Evolutionary conservation across 1,284 basidiomycete genomes (phyloP).

Genomic region (Cutaneotrichosporon sp.): DNA sequence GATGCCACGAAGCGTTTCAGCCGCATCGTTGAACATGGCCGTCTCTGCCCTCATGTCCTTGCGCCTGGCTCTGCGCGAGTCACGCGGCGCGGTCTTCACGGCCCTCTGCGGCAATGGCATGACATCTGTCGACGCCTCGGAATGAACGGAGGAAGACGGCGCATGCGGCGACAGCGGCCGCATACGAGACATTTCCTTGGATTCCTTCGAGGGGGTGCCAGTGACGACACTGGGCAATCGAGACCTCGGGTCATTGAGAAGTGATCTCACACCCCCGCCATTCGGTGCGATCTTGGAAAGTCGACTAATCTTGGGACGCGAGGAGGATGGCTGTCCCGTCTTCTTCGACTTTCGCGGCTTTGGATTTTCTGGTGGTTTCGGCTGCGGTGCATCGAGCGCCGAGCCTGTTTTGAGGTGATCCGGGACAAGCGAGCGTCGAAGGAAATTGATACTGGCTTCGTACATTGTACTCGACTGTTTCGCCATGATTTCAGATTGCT

Average conservation of each 20-base stretch:
- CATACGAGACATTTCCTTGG: too few relatives aligned
- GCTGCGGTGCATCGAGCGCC: not conserved
- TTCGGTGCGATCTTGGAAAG: not conserved
- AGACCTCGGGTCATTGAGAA: not conserved
- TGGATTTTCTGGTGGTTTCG: not conserved
- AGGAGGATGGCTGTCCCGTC: not conserved
- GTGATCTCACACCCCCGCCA: not conserved
- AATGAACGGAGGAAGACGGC: not conserved
- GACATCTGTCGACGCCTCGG: not conserved
- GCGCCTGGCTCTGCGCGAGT: conserved; percentile 24
- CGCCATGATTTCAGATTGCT: conserved; percentile 35
- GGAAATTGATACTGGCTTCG: conserved; percentile 38
- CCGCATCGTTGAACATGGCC: conserved; percentile 28
- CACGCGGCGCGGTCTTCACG: conserved; percentile 31
- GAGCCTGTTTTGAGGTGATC: conserved; percentile 10
- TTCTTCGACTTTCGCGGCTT: not conserved
- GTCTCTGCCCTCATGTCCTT: conserved; percentile 18
- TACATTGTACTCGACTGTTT: conserved; percentile 32
- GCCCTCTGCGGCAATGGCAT: conserved; percentile 1
- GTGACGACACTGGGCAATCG: not conserved
- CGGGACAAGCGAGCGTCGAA: conserved; percentile 34
- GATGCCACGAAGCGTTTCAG: conserved; percentile 28
- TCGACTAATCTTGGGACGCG: not conserved
- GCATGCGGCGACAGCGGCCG: too few relatives aligned
- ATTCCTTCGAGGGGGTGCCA: too few relatives aligned